Conservation (phyloP, 2,329 filamentous ascomycete species). For the Atkinsonella hypoxylon region DNA sequence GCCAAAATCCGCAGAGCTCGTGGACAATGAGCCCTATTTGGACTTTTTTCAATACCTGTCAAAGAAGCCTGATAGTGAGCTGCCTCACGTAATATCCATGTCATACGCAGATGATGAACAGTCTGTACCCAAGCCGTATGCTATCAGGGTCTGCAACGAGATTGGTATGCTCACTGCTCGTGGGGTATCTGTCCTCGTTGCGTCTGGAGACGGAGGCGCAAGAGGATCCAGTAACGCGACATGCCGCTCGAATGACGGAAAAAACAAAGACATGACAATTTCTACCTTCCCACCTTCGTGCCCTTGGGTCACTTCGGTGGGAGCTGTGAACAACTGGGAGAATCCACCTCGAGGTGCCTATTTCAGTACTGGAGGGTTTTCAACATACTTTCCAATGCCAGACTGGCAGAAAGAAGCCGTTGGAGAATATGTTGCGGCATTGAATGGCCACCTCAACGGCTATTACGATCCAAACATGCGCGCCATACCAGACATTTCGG, state of each 20-base stretch:
- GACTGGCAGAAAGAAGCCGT: conserved; percentile 33
- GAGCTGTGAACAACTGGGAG: conserved; percentile 35
- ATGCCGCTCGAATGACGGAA: conserved; percentile 49
- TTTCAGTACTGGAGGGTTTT: conserved; percentile 42
- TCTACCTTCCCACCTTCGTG: conserved; percentile 55
- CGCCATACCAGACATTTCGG: conserved; percentile 39
- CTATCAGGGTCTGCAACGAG: conserved; percentile 37
- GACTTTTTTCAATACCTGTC: conserved; percentile 41
- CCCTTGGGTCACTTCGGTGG: conserved; percentile 56
- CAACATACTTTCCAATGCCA: conserved; percentile 34
- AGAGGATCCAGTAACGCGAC: conserved; percentile 32
- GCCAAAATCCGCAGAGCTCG: conserved; percentile 15
- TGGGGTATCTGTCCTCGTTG: conserved; percentile 38
- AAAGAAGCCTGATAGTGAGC: conserved; percentile 25
- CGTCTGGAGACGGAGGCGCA: conserved; percentile 39
- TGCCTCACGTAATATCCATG: conserved; percentile 45
- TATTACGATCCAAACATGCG: conserved; percentile 34
- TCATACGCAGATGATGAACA: conserved; percentile 49
- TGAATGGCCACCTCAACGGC: conserved; percentile 30
- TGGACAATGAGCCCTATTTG: conserved; percentile 45
- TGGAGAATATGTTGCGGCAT: conserved; percentile 24
- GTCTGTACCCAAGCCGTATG: conserved; percentile 38
- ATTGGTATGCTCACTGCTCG: conserved; percentile 41
- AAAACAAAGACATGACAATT: conserved; percentile 40
- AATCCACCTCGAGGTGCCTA: conserved; percentile 28